Evolutionary conservation across 1,139 yeast species (phyloP), one percentile per base, ranked within the genome.

Genomic region (Diutina neorugosa): DNA sequence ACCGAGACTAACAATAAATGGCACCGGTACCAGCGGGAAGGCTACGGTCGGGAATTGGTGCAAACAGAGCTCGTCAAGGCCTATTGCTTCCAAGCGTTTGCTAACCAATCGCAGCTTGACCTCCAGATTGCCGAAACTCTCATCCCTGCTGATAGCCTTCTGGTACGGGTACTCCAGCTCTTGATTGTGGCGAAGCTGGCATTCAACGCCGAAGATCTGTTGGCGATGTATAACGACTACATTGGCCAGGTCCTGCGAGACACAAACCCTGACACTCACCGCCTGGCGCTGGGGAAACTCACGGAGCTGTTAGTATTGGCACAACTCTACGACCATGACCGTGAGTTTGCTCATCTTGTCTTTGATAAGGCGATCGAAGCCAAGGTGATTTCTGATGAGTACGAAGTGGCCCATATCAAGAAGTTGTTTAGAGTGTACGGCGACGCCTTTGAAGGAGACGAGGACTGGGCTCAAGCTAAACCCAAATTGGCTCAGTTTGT

Each of bases 341-440:
- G 87, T 44, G 83, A 80, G 54, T 77, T 85, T 63, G 88, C 89
- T 0, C 71, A 75, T 47, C 73, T 83, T 49, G 66, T 84, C n/a
- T 73, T 76, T 57, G 82, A 80, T 47, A 83, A 81, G 58, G 80
- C 84, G 1, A 62, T 71, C 3, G 74, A 69, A 47, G 75, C 75
- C 54, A 66, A 61, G 11, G 59, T 78, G 1, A 55, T 83, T 1
- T 62, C 62, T 16, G 74, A 74, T 27, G 77, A 74, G 25, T 61
- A 63, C 5, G 84, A 81, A 51, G 64, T 71, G 4, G 68, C 69
- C 19, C 62, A 64, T 27, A 62, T 82, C 8, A 79, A 78, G 58
- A 69, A 67, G 23, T 59, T 73, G 4, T 74, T 84, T 61, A 79
- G 79, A 57, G 68, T 66, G 0, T 84, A 81, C 61, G 88, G 90